phyloP scores from a whole-genome alignment of 1,284 basidiomycete species.

The Melampsora americana region DNA sequence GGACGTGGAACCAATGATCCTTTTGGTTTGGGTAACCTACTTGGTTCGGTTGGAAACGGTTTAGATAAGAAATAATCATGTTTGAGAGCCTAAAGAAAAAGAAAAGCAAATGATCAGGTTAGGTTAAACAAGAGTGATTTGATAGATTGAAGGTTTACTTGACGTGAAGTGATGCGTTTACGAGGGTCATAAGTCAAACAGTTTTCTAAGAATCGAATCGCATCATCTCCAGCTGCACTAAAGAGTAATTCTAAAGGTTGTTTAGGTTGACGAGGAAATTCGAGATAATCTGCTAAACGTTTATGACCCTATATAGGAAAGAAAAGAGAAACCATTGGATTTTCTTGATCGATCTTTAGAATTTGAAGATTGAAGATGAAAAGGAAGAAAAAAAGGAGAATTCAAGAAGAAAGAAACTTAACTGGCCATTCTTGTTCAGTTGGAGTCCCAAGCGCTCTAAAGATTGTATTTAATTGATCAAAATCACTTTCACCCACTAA shows the following conservation, averaged over 20 bases:
- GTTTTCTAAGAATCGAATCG: slow-evolving; percentile 75
- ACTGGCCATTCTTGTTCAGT: slow-evolving; percentile 97
- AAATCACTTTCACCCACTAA: slow-evolving; percentile 90
- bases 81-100: slow-evolving; percentile 62
- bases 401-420: slow-evolving; percentile 49
- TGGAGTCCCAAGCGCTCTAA: slow-evolving; percentile 89
- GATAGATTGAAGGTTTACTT: slow-evolving; percentile 58
- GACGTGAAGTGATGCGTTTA: slow-evolving; percentile 73
- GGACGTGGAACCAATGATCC: slow-evolving; percentile 60
- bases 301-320: slow-evolving; percentile 67
- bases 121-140: slow-evolving; percentile 1
- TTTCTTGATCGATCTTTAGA: no score
- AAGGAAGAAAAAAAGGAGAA: slow-evolving; percentile 16
- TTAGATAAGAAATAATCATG: slow-evolving; percentile 74
- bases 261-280: slow-evolving; percentile 76
- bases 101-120: slow-evolving; percentile 1
- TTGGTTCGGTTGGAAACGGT: slow-evolving; percentile 75
- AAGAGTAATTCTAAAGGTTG: slow-evolving; percentile 79
- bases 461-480: slow-evolving; percentile 91
- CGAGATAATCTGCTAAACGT: slow-evolving; percentile 81
- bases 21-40: slow-evolving; percentile 73
- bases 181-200: slow-evolving; percentile 82
- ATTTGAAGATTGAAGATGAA: slow-evolving; percentile 40
- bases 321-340: slow-evolving; percentile 7
- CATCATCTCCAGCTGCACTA: slow-evolving; percentile 81